A percentile compares a stretch with the other conserved stretches of the same genome.
Conservation (phyloP, 2,329 filamentous ascomycete genomes). For the Talaromyces rugulosus region DNA sequence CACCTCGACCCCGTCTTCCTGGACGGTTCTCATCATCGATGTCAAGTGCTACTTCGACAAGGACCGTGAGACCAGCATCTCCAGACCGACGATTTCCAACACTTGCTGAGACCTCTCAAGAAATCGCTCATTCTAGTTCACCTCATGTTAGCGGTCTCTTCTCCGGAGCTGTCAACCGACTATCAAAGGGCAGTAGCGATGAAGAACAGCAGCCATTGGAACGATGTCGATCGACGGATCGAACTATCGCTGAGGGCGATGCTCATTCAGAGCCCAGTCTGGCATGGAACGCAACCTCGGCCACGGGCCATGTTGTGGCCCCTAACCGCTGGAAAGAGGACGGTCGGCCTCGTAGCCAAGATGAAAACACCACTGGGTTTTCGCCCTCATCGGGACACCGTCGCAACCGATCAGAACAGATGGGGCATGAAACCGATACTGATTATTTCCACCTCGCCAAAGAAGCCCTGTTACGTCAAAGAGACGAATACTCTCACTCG, state of each 20-base stretch:
- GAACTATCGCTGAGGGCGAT: slow-evolving; percentile 30
- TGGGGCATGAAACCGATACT: slow-evolving; percentile 24
- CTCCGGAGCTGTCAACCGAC: slow-evolving; percentile 33
- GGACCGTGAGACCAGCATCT: slow-evolving; percentile 38
- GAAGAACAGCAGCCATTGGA: slow-evolving; percentile 33
- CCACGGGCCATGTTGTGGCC: slow-evolving; percentile 38
- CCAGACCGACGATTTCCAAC: slow-evolving; percentile 8
- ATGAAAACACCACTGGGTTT: background rate
- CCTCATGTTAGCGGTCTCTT: slow-evolving; percentile 36
- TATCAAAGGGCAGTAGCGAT: slow-evolving; percentile 30
- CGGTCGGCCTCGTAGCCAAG: slow-evolving; percentile 7
- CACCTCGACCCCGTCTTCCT: slow-evolving; percentile 33
- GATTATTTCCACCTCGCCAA: slow-evolving; percentile 33
- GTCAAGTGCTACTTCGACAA: slow-evolving; percentile 45
- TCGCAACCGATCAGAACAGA: slow-evolving; percentile 35
- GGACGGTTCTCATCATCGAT: slow-evolving; percentile 39
- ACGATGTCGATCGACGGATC: slow-evolving; percentile 30
- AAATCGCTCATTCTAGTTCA: slow-evolving; percentile 26
- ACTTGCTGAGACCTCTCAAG: background rate
- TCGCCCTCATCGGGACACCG: slow-evolving; percentile 22
- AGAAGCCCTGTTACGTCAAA: slow-evolving; percentile 31
- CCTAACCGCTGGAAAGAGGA: slow-evolving; percentile 28
- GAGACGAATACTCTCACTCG: slow-evolving; percentile 12
- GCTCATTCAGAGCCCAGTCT: slow-evolving; percentile 39
- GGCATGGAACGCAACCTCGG: slow-evolving; percentile 41